Evolutionary conservation across 495 filamentous ascomycete genomes (phyloP), one percentile per base, ranked within the genome.

Genomic region (Hyaloscypha bicolor): DNA sequence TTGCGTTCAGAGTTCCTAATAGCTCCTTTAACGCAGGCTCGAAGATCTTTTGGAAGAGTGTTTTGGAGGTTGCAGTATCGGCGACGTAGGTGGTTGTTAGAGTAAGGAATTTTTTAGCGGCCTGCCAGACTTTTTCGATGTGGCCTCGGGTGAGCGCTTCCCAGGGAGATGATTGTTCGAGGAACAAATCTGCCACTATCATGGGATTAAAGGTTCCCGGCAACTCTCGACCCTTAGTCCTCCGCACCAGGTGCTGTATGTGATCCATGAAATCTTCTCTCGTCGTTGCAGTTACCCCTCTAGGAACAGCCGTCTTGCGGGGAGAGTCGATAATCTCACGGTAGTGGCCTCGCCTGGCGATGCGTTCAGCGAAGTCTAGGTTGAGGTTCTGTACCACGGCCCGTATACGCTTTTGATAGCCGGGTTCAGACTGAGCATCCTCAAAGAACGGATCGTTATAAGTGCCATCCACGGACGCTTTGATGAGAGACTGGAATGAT

Each of bases 401-500:
- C 11, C 90, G 83, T 9, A 92, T 76, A 11, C 86, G 84, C 64
- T 86, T 83, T 39, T 76, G 52, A 59, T 80, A 79, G 12, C 79
- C 82, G 29, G 63, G 35, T 1, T 74, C 51, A 0, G 77, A 71
- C 39, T 77, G 69, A 6, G 78, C 78, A 65, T 81, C 75, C 1
- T 73, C 77, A 67, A 91, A 91, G 71, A 90, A 90, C 0, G 67
- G 37, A 53, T 85, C 73, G 62, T 76, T 79, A 67, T 91, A 91
- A 4, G 77, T 81, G 3, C 88, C 89, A 56, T 86, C 79, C 1
- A 81, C 73, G 11, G 86, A 79, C 9, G 79, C 77, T 67, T 84
- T 83, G 62, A 84, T 75, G 0, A 90, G 70, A 4, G 57, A 59
- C 21, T 80, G 76, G 71, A 88, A 88, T 0, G 56, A 33, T 66